Percentiles rank a stretch among this genome's conserved stretches.
phyloP scores from a whole-genome alignment of 1,284 basidiomycete species.

The Xerocomus nothofagi region DNA sequence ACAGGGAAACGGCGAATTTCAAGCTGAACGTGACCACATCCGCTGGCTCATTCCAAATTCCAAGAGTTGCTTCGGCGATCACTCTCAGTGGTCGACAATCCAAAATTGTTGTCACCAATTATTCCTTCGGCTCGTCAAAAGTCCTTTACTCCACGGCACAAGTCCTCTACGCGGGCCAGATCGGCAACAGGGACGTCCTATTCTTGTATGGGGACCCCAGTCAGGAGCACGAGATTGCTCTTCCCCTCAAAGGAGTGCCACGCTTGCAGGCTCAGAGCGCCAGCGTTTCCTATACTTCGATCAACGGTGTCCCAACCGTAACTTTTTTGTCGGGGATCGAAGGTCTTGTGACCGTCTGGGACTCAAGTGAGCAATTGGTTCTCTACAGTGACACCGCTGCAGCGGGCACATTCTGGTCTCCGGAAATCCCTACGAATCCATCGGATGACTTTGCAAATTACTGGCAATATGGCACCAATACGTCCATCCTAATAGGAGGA shows the following conservation, averaged over 20 bases:
- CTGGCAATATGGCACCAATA: conserved; percentile 54
- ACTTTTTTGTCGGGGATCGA: conserved; percentile 54
- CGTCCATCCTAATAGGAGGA: conserved; percentile 51
- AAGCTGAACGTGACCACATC: conserved; percentile 56
- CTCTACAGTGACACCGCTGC: conserved; percentile 64
- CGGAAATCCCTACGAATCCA: conserved; percentile 38
- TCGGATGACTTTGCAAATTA: conserved; percentile 39
- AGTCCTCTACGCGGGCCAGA: conserved; percentile 64
- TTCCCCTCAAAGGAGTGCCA: conserved; percentile 48
- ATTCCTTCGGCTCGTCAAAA: conserved; percentile 59
- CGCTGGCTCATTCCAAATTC: conserved; percentile 51
- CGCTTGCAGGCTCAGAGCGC: conserved; percentile 36
- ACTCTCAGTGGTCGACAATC: conserved; percentile 67
- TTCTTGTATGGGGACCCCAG: conserved; percentile 62
- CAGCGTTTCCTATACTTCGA: conserved; percentile 35
- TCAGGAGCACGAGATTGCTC: conserved; percentile 61
- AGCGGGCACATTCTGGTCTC: conserved; percentile 58
- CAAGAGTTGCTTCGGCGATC: conserved; percentile 50
- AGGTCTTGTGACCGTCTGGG: conserved; percentile 62
- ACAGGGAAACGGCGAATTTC: conserved; percentile 52
- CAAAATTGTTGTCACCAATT: conserved; percentile 68
- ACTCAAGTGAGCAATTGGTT: conserved; percentile 64
- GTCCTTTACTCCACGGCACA: conserved; percentile 67
- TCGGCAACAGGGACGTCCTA: conserved; percentile 66
- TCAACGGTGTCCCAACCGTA: conserved; percentile 39